Evolutionary conservation across 306 rosid genomes (phyloP).

Genomic region (apple (Malus domestica)): ASM211411v1 NC_041792.1:31732407-31732906

Average conservation of each 20-base stretch:
- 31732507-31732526: slow-evolving; percentile 58
- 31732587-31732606: slow-evolving; percentile 54
- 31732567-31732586: slow-evolving; percentile 71
- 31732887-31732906: slow-evolving; percentile 67
- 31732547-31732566: slow-evolving; percentile 73
- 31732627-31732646: slow-evolving; percentile 57
- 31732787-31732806: slow-evolving; percentile 33
- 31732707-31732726: slow-evolving; percentile 62
- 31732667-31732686: slow-evolving; percentile 56
- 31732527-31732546: slow-evolving; percentile 71
- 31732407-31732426: slow-evolving; percentile 65
- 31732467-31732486: slow-evolving; percentile 72
- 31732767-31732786: slow-evolving; percentile 59
- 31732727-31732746: slow-evolving; percentile 51
- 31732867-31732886: slow-evolving; percentile 62
- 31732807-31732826: slow-evolving; percentile 59
- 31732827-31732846: slow-evolving; percentile 68
- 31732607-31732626: slow-evolving; percentile 60
- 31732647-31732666: slow-evolving; percentile 60
- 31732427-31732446: slow-evolving; percentile 66
- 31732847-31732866: slow-evolving; percentile 60
- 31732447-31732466: slow-evolving; percentile 72
- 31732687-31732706: slow-evolving; percentile 48
- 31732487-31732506: slow-evolving; percentile 58
- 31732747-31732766: slow-evolving; percentile 55